phyloP scores from a whole-genome alignment of 2,329 filamentous ascomycete genomes.

The Teratosphaeria pseudoeucalypti region DNA sequence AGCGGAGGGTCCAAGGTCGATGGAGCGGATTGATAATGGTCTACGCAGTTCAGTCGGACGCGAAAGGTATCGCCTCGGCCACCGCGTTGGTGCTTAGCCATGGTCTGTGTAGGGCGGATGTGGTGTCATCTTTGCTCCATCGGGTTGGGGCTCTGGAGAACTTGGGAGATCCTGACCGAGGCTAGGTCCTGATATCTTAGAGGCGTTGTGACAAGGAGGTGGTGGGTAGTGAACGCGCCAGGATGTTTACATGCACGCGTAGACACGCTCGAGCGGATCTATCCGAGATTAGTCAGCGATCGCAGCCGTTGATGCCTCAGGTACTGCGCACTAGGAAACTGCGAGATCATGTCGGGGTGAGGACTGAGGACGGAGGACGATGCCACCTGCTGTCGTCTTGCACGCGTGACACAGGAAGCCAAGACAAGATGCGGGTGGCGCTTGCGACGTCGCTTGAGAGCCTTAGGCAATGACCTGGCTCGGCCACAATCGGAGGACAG shows the following conservation, averaged over 20 bases:
- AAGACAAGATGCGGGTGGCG: not conserved
- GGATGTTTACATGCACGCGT: not conserved
- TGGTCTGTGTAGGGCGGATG: conserved; percentile 13
- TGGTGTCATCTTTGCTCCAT: conserved; percentile 16
- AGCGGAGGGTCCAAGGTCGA: conserved; percentile 73
- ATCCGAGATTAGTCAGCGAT: not conserved
- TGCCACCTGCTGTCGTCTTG: not conserved
- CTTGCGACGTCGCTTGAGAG: not conserved
- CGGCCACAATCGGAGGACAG: not conserved
- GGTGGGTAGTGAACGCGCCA: not conserved
- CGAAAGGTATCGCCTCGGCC: conserved; percentile 48
- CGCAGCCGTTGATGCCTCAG: too few species aligned
- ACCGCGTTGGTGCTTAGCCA: conserved; percentile 14
- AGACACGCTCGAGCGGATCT: not conserved
- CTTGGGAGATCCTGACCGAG: too few species aligned
- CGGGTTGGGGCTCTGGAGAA: too few species aligned
- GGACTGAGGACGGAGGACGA: not conserved
- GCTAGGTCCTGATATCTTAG: too few species aligned
- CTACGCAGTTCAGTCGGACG: conserved; percentile 88
- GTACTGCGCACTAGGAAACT: too few species aligned
- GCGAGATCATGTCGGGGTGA: too few species aligned
- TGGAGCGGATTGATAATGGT: conserved; percentile 77
- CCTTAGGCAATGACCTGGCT: not conserved
- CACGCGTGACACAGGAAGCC: not conserved
- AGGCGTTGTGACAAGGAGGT: not conserved